Evolutionary conservation across 495 filamentous ascomycete genomes (phyloP).

Genomic region (Penicillium daleae): DNA sequence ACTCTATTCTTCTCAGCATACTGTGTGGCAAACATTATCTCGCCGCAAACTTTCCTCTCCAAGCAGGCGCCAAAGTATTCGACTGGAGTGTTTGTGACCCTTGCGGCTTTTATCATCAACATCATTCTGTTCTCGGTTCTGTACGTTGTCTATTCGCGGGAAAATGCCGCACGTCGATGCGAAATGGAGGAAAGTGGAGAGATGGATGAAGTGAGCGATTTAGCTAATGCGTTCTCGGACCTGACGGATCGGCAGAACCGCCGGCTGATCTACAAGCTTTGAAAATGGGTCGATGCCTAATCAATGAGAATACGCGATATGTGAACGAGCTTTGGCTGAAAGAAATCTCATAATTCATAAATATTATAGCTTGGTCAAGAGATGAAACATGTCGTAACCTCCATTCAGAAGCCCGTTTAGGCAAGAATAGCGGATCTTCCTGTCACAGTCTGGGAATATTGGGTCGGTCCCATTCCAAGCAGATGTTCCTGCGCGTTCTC

Average conservation of each 20-base stretch:
- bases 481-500: not conserved
- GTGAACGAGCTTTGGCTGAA: not conserved
- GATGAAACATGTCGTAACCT: not conserved
- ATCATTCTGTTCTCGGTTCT: conserved; percentile 14
- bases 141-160: conserved; percentile 11
- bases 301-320: not conserved
- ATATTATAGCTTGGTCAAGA: not conserved
- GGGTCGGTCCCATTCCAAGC: not conserved
- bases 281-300: conserved; percentile 11
- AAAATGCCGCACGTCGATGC: conserved; percentile 9
- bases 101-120: conserved; percentile 12
- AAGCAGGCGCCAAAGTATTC: conserved; percentile 10
- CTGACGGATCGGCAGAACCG: conserved; percentile 18
- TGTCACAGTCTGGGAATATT: conserved; percentile 9
- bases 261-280: conserved; percentile 14
- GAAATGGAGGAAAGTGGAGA: conserved; percentile 4
- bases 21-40: conserved; percentile 57
- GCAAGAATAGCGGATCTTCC: conserved; percentile 12
- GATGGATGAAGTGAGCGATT: conserved; percentile 12
- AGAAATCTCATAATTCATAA: conserved; percentile 4
- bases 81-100: conserved; percentile 12
- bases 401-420: conserved; percentile 1
- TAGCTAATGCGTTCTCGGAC: conserved; percentile 20
- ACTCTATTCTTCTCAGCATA: conserved; percentile 64
- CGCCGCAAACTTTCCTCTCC: conserved; percentile 15